phyloP scores from a whole-genome alignment of 257 asterid species.

The Ajuga chamaepitys region DNA sequence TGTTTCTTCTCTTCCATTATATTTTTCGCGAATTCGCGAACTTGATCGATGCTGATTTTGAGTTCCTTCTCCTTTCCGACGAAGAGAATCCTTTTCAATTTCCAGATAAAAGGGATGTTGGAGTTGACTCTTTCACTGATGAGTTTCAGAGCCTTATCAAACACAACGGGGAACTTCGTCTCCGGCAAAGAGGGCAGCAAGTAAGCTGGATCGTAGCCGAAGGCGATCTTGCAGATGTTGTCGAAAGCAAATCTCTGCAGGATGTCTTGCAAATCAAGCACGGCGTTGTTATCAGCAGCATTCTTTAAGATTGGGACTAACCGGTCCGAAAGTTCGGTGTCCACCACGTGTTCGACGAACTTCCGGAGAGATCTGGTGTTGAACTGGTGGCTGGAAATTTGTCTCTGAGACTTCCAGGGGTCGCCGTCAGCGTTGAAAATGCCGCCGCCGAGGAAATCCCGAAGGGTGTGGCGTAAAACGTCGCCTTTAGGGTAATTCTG shows the following conservation, averaged over 20 bases:
- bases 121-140: slow-evolving; percentile 27
- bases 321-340: slow-evolving; percentile 33
- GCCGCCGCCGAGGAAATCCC: slow-evolving; percentile 59
- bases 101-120: slow-evolving; percentile 36
- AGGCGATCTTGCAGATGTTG: slow-evolving; percentile 54
- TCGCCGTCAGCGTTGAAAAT: slow-evolving; percentile 58
- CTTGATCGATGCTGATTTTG: neutral
- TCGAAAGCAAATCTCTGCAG: slow-evolving; percentile 68
- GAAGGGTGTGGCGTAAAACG: slow-evolving; percentile 1
- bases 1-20: slow-evolving; percentile 30
- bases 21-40: slow-evolving; percentile 40
- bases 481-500: slow-evolving; percentile 45
- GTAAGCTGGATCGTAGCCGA: slow-evolving; percentile 57
- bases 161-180: slow-evolving; percentile 36
- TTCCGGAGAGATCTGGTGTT: slow-evolving; percentile 43
- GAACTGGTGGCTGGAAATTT: slow-evolving; percentile 58
- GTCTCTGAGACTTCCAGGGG: slow-evolving; percentile 52
- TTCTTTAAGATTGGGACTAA: slow-evolving; percentile 32
- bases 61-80: slow-evolving; percentile 46
- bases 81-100: slow-evolving; percentile 26
- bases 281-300: slow-evolving; percentile 15
- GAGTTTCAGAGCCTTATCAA: slow-evolving; percentile 30
- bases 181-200: slow-evolving; percentile 37
- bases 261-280: slow-evolving; percentile 52
- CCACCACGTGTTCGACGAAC: slow-evolving; percentile 53